phyloP scores from a whole-genome alignment of 768 basidiomycete genomes.

The Boletus rubroflammeus region DNA sequence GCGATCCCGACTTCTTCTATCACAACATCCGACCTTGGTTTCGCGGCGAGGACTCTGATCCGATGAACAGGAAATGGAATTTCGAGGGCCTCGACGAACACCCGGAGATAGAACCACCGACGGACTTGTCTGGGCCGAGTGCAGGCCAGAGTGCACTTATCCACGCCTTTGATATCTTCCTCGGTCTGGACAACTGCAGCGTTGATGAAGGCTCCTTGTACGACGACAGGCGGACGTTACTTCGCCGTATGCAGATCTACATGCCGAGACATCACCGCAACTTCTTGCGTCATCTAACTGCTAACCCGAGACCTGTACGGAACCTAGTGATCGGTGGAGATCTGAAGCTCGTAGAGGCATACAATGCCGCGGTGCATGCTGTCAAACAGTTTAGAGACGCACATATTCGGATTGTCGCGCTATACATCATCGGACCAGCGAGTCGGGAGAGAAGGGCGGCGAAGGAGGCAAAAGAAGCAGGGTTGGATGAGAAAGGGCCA shows the following conservation, averaged over 20 bases:
- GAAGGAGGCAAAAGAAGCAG: conserved; percentile 4
- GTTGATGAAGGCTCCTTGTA: conserved; percentile 9
- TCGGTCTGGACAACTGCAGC: conserved; percentile 56
- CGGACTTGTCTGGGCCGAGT: conserved; percentile 69
- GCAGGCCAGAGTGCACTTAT: conserved; percentile 82
- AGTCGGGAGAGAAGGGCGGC: conserved; percentile 12
- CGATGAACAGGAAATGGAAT: conserved; percentile 42
- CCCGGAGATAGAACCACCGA: conserved; percentile 40
- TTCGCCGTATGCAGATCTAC: conserved; percentile 72
- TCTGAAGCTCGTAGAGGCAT: conserved; percentile 44
- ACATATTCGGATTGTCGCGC: conserved; percentile 70
- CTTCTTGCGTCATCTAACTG: conserved; percentile 67
- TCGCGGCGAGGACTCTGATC: conserved; percentile 60
- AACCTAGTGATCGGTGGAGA: conserved; percentile 41
- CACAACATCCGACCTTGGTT: conserved; percentile 78
- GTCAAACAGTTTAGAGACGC: conserved; percentile 72
- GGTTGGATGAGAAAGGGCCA: conserved; percentile 20
- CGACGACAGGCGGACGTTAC: conserved; percentile 39
- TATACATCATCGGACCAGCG: conserved; percentile 77
- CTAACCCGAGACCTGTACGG: conserved; percentile 59
- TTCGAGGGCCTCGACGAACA: conserved; percentile 59
- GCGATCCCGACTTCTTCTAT: conserved; percentile 73
- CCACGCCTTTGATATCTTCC: conserved; percentile 68
- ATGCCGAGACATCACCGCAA: conserved; percentile 80
- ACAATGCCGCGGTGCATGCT: conserved; percentile 60